phyloP scores from a whole-genome alignment of 306 rosid species.

The Comarum palustre region DNA sequence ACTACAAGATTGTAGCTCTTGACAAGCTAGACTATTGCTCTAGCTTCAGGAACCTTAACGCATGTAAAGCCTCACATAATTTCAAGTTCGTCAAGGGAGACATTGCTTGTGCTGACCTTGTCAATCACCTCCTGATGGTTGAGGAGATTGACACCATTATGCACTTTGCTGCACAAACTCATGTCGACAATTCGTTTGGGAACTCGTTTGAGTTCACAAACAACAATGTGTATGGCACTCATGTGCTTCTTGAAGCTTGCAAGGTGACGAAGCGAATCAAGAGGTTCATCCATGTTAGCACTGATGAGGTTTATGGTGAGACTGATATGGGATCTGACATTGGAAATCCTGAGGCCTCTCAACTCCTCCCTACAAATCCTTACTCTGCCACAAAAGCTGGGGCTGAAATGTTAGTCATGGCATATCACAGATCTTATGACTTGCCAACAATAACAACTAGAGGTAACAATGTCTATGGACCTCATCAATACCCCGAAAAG shows the following conservation, averaged over 20 bases:
- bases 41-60: slow-evolving; percentile 46
- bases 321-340: slow-evolving; percentile 47
- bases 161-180: slow-evolving; percentile 81
- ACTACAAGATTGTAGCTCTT: slow-evolving; percentile 59
- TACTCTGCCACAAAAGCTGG: slow-evolving; percentile 82
- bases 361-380: slow-evolving; percentile 68
- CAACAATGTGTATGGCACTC: slow-evolving; percentile 71
- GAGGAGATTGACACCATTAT: slow-evolving; percentile 70
- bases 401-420: slow-evolving; percentile 78
- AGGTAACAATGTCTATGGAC: slow-evolving; percentile 72
- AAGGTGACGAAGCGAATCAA: slow-evolving; percentile 46
- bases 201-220: slow-evolving; percentile 74
- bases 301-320: slow-evolving; percentile 81
- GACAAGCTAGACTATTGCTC: slow-evolving; percentile 76
- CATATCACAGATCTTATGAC: slow-evolving; percentile 60
- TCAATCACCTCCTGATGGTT: slow-evolving; percentile 50
- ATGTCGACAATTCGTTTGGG: slow-evolving; percentile 73
- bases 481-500: slow-evolving; percentile 70
- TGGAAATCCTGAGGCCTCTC: slow-evolving; percentile 67
- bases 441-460: slow-evolving; percentile 61
- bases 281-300: slow-evolving; percentile 74
- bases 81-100: slow-evolving; percentile 69
- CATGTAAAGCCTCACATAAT: slow-evolving; percentile 43
- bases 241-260: slow-evolving; percentile 71
- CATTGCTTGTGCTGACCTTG: slow-evolving; percentile 53